Conservation (phyloP, 2,329 filamentous ascomycete species). For the Mycosphaerella arachidis region DNA sequence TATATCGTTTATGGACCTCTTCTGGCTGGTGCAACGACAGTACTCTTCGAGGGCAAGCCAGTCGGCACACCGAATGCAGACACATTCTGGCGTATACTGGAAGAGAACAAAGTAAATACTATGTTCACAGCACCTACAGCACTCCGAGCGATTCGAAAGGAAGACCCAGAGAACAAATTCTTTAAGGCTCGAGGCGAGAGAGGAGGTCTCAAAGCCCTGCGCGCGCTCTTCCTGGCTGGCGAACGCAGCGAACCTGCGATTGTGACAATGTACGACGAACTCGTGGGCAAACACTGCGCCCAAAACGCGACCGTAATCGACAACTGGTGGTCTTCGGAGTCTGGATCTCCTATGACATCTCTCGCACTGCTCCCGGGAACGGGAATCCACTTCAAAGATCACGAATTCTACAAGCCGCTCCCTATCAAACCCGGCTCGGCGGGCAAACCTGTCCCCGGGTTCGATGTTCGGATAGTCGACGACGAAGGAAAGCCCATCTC, state of each 20-base stretch:
- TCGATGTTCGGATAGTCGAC: constrained; percentile 79
- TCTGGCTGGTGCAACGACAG: constrained; percentile 75
- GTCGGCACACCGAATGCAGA: constrained; percentile 83
- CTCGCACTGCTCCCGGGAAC: constrained; percentile 60
- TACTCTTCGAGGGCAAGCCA: constrained; percentile 92
- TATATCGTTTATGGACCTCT: constrained; percentile 90
- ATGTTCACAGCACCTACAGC: constrained; percentile 86
- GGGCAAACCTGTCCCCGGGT: constrained; percentile 86
- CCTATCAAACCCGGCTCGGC: constrained; percentile 77
- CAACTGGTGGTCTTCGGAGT: constrained; percentile 72
- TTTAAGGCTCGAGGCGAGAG: constrained; percentile 60
- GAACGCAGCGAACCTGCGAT: constrained; percentile 87
- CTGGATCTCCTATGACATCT: constrained; percentile 64
- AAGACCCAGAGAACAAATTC: constrained; percentile 69
- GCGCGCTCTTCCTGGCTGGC: constrained; percentile 77
- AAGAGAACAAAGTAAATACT: constrained; percentile 78
- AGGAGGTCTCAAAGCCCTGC: constrained; percentile 67
- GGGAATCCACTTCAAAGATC: constrained; percentile 50
- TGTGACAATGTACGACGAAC: constrained; percentile 71
- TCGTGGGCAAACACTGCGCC: constrained; percentile 64
- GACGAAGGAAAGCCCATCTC: constrained; percentile 69
- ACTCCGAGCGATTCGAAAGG: constrained; percentile 77
- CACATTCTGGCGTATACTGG: constrained; percentile 80
- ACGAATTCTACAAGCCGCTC: constrained; percentile 46
- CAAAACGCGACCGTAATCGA: constrained; percentile 60